Evolutionary conservation across 805 yeast genomes (phyloP).

Genomic region (Pachysolen tannophilus): DNA sequence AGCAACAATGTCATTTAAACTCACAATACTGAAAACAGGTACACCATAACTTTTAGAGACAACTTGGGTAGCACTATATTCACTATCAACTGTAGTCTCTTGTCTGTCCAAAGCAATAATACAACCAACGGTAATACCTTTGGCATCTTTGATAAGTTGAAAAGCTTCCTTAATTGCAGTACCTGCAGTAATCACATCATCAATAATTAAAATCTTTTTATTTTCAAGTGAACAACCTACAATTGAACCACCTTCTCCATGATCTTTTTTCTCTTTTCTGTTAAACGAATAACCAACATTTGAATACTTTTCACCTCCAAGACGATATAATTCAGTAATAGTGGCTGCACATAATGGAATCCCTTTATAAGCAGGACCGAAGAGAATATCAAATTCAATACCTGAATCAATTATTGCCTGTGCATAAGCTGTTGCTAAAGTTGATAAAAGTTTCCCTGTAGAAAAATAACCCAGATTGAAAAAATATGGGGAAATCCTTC

Average conservation of each 20-base stretch:
- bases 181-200: constrained; percentile 98
- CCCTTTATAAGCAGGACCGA: constrained; percentile 98
- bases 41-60: constrained; percentile 66
- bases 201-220: constrained; percentile 77
- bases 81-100: constrained; percentile 69
- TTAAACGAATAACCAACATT: constrained; percentile 85
- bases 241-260: constrained; percentile 95
- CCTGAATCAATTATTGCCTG: constrained; percentile 76
- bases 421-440: constrained; percentile 84
- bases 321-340: constrained; percentile 84
- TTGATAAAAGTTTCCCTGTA: constrained; percentile 71
- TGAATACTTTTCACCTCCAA: constrained; percentile 72
- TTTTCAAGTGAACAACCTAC: constrained; percentile 76
- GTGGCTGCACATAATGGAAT: constrained; percentile 93
- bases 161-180: constrained; percentile 96
- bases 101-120: constrained; percentile 93
- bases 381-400: constrained; percentile 79
- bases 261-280: constrained; percentile 94
- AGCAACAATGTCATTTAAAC: constrained; percentile 63
- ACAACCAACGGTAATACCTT: constrained; percentile 74
- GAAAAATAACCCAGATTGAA: constrained; percentile 89
- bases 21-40: constrained; percentile 79
- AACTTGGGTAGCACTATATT: constrained; percentile 71
- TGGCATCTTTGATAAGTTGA: constrained; percentile 58
- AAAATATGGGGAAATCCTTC: constrained; percentile 92